phyloP scores from a whole-genome alignment of 148 eudicot genomes.

The Beta vulgaris region DNA sequence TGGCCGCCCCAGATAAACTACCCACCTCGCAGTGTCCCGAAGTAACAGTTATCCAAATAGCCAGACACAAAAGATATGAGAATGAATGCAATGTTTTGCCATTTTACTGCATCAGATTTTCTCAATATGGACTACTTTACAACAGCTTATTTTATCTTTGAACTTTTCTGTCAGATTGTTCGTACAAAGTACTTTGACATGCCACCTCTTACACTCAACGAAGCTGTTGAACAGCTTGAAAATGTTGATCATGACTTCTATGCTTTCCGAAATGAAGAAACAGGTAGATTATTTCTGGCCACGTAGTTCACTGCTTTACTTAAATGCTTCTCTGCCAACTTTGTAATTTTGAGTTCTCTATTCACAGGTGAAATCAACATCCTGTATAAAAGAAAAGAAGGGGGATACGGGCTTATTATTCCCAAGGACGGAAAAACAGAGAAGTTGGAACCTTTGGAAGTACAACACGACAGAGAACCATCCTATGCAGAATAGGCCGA shows the following conservation, averaged over 20 bases:
- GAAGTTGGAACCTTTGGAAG: constrained; percentile 50
- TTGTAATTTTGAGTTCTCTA: not conserved
- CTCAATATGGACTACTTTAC: too few species aligned
- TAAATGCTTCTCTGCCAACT: not conserved
- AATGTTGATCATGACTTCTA: constrained; percentile 83
- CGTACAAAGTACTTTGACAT: constrained; percentile 85
- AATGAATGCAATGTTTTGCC: too few species aligned
- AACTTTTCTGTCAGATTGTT: constrained; percentile 51
- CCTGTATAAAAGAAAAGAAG: constrained; percentile 72
- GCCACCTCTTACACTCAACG: constrained; percentile 77
- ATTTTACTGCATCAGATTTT: too few species aligned
- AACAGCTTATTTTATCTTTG: not conserved
- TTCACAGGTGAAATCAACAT: constrained; percentile 77
- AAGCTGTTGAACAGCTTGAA: constrained; percentile 90
- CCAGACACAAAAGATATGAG: too few species aligned
- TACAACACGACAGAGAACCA: constrained; percentile 37
- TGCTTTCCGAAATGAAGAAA: constrained; percentile 83
- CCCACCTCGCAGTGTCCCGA: too few species aligned
- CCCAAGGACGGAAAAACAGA: constrained; percentile 69
- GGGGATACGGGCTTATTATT: constrained; percentile 88
- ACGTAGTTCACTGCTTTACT: not conserved
- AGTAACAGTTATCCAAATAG: too few species aligned
- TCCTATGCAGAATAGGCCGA: constrained; percentile 34
- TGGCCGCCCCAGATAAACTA: too few species aligned
- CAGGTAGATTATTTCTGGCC: constrained; percentile 46